Base-by-base conservation (phyloP, 352 stramenopile genomes). In the Phytophthora crassamura region DNA sequence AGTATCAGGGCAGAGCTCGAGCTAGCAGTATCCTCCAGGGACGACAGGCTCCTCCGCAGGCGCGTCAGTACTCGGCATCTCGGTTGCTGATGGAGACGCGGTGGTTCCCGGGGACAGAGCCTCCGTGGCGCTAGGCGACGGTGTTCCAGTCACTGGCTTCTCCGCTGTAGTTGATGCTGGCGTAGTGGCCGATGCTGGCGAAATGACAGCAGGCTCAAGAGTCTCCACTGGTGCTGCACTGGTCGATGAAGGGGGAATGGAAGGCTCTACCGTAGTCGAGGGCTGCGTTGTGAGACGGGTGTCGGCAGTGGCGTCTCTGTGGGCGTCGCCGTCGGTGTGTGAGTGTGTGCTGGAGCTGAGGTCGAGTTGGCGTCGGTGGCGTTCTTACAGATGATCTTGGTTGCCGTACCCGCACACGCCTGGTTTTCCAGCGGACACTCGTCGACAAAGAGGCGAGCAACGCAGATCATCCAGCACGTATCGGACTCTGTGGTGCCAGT, bases 381-480 rank as follows among this genome's bases (percentile, higher is more conserved):
- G 58, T 67, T 68, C 2, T 32, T 51, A 42, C 75, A 84, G 14
- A 71, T 53, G 45, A 84, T 67, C 34, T 64, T 67, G 22, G 22
- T 25, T 25, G 22, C 22, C 28, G 78, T 62, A 15, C 68, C 69
- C 15, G 56, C 75, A 35, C 77, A 86, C 28, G 57, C 60, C 42
- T 82, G 77, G 16, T 74, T 48, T 65, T 72, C 57, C 39, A 77
- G 25, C 1, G 69, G 28, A 54, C 79, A 86, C 38, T 70, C 47
- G 14, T 35, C 46, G 41, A 60, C 53, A 4, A 51, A 51, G 2
- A 79, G 51, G 15, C 46, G 57, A 48, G 53, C 55, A 5, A 81
- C 72, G 40, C 81, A 90, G 10, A 85, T 56, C 78, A 88, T 88
- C 81, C 81, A 88, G 65, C 78, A 90, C 6, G 77, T n/a, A 7